Conservation (phyloP, 345 rosid genomes). For the Theobroma cacao region DNA sequence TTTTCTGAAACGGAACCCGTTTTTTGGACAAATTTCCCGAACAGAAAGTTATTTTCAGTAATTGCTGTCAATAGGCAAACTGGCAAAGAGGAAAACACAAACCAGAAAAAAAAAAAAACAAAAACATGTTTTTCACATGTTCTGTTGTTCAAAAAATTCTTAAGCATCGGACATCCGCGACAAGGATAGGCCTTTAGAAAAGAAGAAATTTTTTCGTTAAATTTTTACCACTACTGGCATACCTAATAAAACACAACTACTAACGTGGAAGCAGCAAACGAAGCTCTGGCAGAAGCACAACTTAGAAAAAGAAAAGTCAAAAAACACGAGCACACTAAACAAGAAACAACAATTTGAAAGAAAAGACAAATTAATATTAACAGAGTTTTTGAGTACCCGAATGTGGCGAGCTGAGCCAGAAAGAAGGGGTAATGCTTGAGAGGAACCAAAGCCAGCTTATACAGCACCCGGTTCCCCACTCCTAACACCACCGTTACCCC, state of each 20-base stretch:
- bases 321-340: too few relatives aligned
- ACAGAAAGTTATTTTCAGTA: not conserved
- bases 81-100: too few relatives aligned
- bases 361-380: not conserved
- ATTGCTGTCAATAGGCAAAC: too few relatives aligned
- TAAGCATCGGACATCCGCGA: not conserved
- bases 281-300: not conserved
- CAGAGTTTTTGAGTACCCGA: conserved; percentile 50
- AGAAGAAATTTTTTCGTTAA: too few relatives aligned
- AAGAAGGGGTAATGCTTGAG: conserved; percentile 91
- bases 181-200: too few relatives aligned
- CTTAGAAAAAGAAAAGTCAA: not conserved
- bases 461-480: conserved; percentile 82
- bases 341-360: not conserved
- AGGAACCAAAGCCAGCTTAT: conserved; percentile 84
- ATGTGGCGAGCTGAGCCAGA: conserved; percentile 93
- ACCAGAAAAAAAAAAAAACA: too few relatives aligned
- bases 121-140: too few relatives aligned
- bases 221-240: not conserved
- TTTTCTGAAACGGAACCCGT: too few relatives aligned
- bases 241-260: not conserved
- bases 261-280: not conserved
- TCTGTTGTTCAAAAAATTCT: too few relatives aligned
- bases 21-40: not conserved
- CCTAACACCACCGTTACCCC: conserved; percentile 70